A percentile compares a stretch with the other conserved stretches of the same genome.
These are phyloP conservation scores for Trypanosoma cruzi DNA, from an alignment of 208 protist genomes.

Conservation along the genomic window DNA sequence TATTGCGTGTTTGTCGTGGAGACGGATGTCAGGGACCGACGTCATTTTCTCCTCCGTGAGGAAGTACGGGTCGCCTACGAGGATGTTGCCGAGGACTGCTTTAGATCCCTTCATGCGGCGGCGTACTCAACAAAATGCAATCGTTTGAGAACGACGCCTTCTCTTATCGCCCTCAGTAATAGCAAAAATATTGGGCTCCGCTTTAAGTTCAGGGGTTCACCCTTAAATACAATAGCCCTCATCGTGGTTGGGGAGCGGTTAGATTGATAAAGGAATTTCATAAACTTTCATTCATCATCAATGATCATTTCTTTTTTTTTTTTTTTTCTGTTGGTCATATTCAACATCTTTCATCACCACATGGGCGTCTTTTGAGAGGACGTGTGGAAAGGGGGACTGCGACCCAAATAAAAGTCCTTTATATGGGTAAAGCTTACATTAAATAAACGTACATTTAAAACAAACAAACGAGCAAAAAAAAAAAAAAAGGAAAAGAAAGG, in stretches of 20 bases:
- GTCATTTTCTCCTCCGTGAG: constrained; percentile 53
- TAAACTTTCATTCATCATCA: constrained; percentile 15
- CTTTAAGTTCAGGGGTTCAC: constrained; percentile 74
- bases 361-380: too few species aligned
- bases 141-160: constrained; percentile 45
- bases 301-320: constrained; percentile 13
- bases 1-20: constrained; percentile 64
- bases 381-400: too few species aligned
- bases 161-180: constrained; percentile 38
- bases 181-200: constrained; percentile 34
- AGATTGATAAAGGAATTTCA: not conserved
- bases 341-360: too few species aligned
- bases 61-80: constrained; percentile 47
- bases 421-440: too few species aligned
- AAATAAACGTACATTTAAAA: too few species aligned
- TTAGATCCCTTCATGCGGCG: constrained; percentile 38
- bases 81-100: constrained; percentile 46
- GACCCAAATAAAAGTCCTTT: too few species aligned
- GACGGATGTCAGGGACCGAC: constrained; percentile 67
- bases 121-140: constrained; percentile 39
- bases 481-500: too few species aligned
- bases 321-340: constrained; percentile 20
- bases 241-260: constrained; percentile 12
- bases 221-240: constrained; percentile 74
- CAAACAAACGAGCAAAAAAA: not conserved